Percentiles rank a stretch among this genome's conserved stretches.
These are phyloP conservation scores for Lentinus polychrous DNA, from an alignment of 1,284 basidiomycete species.

Conservation along the genomic window DNA sequence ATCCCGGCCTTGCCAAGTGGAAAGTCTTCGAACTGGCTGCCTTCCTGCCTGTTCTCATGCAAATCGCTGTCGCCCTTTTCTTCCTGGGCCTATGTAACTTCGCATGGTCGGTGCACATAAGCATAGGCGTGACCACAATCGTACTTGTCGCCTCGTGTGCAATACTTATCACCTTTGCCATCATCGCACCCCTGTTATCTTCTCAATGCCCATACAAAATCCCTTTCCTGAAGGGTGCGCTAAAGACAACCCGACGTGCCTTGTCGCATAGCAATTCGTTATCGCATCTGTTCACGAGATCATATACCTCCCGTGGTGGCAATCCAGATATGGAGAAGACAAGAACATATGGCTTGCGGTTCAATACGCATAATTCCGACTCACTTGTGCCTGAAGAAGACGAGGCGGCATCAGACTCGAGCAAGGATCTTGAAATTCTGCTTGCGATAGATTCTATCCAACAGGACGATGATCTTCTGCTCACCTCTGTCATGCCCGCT, in stretches of 20 bases:
- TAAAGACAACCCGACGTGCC: neutral
- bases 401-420: constrained; percentile 1
- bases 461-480: neutral
- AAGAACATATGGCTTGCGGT: no score
- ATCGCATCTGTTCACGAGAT: neutral
- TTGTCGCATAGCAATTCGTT: neutral
- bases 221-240: neutral
- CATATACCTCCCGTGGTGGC: neutral
- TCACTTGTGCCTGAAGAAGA: neutral
- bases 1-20: constrained; percentile 2
- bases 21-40: constrained; percentile 4
- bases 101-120: neutral
- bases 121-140: neutral
- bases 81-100: constrained; percentile 3
- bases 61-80: constrained; percentile 1
- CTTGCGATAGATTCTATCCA: neutral
- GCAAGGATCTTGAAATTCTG: neutral
- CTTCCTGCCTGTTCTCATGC: constrained; percentile 1
- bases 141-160: neutral
- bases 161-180: neutral
- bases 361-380: no score
- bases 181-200: neutral
- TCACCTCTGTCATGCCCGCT: no score
- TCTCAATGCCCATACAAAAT: constrained; percentile 6
- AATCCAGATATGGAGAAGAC: no score